A percentile compares a stretch with the other conserved stretches of the same genome.
Evolutionary conservation across 2,329 filamentous ascomycete genomes (phyloP).

Genomic region (Rhexocercosporidium sp.): DNA sequence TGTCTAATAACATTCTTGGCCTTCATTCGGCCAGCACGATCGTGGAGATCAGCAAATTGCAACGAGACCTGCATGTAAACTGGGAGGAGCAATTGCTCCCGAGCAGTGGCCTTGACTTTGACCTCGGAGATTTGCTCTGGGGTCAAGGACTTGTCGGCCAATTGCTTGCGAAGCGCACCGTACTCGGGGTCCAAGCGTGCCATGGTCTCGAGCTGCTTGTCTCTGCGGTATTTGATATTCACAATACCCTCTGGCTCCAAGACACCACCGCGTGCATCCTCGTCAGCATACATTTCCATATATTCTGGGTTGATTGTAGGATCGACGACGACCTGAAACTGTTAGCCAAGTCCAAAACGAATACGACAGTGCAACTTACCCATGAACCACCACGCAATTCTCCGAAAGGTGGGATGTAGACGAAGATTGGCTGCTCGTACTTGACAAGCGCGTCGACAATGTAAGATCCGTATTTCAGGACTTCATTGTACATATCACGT

Average conservation of each 20-base stretch:
- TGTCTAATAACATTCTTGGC: constrained; percentile 94
- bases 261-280: constrained; percentile 93
- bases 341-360: constrained; percentile 41
- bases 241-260: constrained; percentile 98
- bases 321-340: constrained; percentile 81
- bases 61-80: constrained; percentile 95
- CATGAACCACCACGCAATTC: constrained; percentile 98
- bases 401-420: constrained; percentile 96
- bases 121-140: constrained; percentile 78
- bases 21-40: constrained; percentile 96
- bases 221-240: constrained; percentile 97
- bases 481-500: constrained; percentile 99
- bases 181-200: constrained; percentile 88
- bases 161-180: constrained; percentile 79
- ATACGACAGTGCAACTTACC: constrained; percentile 53
- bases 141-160: constrained; percentile 66
- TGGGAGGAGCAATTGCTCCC: constrained; percentile 87
- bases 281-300: constrained; percentile 99
- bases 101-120: constrained; percentile 82
- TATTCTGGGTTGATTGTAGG: constrained; percentile 94
- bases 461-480: constrained; percentile 98
- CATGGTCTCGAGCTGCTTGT: constrained; percentile 98
- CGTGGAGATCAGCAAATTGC: constrained; percentile 96
- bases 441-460: constrained; percentile 98
- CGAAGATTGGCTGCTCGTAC: constrained; percentile 97